These are phyloP conservation scores for Curvularia hawaiiensis DNA, from an alignment of 2,329 filamentous ascomycete species.

Conservation along the genomic window DNA sequence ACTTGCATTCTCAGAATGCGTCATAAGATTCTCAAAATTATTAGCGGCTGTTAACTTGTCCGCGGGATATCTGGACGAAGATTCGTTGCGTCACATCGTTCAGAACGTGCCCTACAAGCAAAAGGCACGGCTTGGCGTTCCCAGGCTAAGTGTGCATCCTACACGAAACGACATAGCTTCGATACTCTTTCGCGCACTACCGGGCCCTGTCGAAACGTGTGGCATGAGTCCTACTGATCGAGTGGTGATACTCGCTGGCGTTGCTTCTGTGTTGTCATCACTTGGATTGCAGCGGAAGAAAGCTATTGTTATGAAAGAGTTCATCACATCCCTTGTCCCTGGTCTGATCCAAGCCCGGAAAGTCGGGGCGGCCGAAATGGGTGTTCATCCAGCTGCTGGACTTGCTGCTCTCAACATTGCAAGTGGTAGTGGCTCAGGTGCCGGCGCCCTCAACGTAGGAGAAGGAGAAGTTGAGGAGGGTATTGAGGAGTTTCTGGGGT, in stretches of 20 bases:
- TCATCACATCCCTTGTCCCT: slow-evolving; percentile 80
- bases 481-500: slow-evolving; percentile 48
- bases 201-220: slow-evolving; percentile 60
- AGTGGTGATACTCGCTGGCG: slow-evolving; percentile 79
- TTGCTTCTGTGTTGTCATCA: slow-evolving; percentile 81
- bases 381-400: slow-evolving; percentile 90
- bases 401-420: slow-evolving; percentile 70
- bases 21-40: slow-evolving; percentile 74
- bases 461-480: slow-evolving; percentile 48
- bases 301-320: slow-evolving; percentile 84
- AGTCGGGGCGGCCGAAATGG: slow-evolving; percentile 91
- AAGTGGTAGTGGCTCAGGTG: slow-evolving; percentile 66
- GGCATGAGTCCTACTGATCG: slow-evolving; percentile 76
- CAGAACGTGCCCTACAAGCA: slow-evolving; percentile 51
- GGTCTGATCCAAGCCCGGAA: slow-evolving; percentile 90
- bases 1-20: slow-evolving; percentile 72
- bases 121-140: slow-evolving; percentile 46
- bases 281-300: slow-evolving; percentile 87
- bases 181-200: slow-evolving; percentile 50
- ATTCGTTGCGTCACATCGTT: slow-evolving; percentile 57
- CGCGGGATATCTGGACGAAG: slow-evolving; percentile 65
- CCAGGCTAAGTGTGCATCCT: slow-evolving; percentile 42
- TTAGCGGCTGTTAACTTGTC: slow-evolving; percentile 69
- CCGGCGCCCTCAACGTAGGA: slow-evolving; percentile 70
- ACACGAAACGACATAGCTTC: slow-evolving; percentile 46